These are phyloP conservation scores for Penicillium psychrofluorescens DNA, from an alignment of 495 filamentous ascomycete species.

Conservation along the genomic window DNA sequence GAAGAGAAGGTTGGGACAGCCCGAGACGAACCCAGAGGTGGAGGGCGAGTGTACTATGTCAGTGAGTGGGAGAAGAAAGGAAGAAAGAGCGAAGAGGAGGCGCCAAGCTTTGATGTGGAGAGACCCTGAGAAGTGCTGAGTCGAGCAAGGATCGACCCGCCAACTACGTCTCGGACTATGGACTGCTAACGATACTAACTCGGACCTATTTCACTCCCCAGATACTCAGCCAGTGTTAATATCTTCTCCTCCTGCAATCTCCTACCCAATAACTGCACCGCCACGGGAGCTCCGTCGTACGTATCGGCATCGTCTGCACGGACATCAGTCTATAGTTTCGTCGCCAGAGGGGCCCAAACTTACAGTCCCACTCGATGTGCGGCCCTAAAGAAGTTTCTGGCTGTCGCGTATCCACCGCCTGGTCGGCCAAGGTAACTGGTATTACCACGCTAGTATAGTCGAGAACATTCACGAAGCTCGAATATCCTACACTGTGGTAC, in stretches of 20 bases:
- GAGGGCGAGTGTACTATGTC: neutral
- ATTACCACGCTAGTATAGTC: slow-evolving; percentile 53
- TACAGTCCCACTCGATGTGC: slow-evolving; percentile 41
- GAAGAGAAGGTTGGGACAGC: neutral
- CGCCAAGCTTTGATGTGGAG: slow-evolving; percentile 6
- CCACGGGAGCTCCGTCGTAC: slow-evolving; percentile 49
- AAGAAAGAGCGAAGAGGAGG: slow-evolving; percentile 1
- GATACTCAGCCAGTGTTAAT: slow-evolving; percentile 32
- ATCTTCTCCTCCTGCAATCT: slow-evolving; percentile 50
- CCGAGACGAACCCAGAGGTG: neutral
- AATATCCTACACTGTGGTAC: slow-evolving; percentile 47
- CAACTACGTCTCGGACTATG: too few species aligned
- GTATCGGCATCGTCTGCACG: slow-evolving; percentile 42
- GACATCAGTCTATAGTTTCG: neutral
- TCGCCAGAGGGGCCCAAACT: slow-evolving; percentile 19
- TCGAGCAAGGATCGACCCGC: too few species aligned
- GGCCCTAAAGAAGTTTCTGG: slow-evolving; percentile 31
- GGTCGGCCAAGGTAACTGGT: slow-evolving; percentile 50
- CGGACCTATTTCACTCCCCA: slow-evolving; percentile 5
- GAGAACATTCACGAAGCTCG: slow-evolving; percentile 44
- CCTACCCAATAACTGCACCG: slow-evolving; percentile 41
- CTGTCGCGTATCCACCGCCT: slow-evolving; percentile 40
- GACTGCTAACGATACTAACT: too few species aligned
- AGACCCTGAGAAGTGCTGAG: too few species aligned
- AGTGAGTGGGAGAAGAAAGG: neutral